These are phyloP conservation scores for Hibiscus tridactylites DNA, from an alignment of 345 rosid genomes.

Conservation along the genomic window DNA sequence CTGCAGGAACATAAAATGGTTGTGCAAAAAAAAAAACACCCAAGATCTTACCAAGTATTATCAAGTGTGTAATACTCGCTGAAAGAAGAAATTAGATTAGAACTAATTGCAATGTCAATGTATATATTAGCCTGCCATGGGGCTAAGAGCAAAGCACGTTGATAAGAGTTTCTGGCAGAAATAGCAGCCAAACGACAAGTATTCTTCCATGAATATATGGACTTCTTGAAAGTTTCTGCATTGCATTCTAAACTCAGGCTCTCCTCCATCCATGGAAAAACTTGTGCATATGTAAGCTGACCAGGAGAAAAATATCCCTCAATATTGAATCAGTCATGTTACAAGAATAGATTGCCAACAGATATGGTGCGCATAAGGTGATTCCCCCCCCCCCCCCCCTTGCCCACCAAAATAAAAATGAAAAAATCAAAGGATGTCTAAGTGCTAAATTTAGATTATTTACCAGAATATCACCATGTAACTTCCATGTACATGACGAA, in stretches of 20 bases:
- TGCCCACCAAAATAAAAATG: not conserved
- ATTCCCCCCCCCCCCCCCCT: not conserved
- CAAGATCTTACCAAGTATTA: slow-evolving; percentile 50
- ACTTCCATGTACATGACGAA: slow-evolving; percentile 73
- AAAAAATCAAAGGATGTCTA: slow-evolving; percentile 1
- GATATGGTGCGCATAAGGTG: not conserved
- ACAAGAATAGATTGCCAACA: not conserved
- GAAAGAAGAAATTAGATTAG: slow-evolving; percentile 55
- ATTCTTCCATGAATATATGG: slow-evolving; percentile 67
- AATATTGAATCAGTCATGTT: slow-evolving; percentile 2
- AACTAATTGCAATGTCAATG: slow-evolving; percentile 62
- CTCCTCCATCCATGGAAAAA: slow-evolving; percentile 66
- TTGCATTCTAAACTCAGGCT: slow-evolving; percentile 26
- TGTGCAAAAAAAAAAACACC: slow-evolving; percentile 10
- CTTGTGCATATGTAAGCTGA: slow-evolving; percentile 66
- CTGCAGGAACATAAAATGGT: slow-evolving; percentile 10
- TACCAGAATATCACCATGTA: slow-evolving; percentile 88
- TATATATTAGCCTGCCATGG: slow-evolving; percentile 93
- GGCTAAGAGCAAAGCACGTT: slow-evolving; percentile 66
- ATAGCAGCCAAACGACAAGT: slow-evolving; percentile 45
- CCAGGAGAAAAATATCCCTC: slow-evolving; percentile 20
- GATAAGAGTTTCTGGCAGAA: slow-evolving; percentile 70
- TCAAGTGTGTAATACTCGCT: slow-evolving; percentile 22
- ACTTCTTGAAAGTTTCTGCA: slow-evolving; percentile 32
- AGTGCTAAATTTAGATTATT: not conserved